Evolutionary conservation across 257 asterid species (phyloP), one percentile per base, ranked within the genome.

Genomic region (Misopates orontium): DNA sequence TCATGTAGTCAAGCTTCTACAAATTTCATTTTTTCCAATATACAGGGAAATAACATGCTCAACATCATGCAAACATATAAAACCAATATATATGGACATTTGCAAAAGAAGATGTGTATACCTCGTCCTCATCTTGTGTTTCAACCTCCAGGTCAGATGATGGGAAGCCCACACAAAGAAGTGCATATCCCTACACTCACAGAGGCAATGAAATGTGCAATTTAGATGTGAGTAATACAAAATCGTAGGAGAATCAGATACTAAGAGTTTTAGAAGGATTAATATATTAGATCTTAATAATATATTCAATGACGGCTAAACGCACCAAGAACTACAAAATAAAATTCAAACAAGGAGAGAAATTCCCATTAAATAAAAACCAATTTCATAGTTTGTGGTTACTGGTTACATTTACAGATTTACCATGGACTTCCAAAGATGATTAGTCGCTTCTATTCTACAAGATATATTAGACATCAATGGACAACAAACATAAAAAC

Each of bases 41-140:
- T 16, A 16, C 42, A 17, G 19, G 47, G 17, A 68, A 32, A 42
- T 64, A 53, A 63, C 32, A 16, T 48, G 58, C 44, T 62, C 53
- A 59, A 40, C 48, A 31, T 54, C 40, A 54, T 59, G 66, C 56
- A 48, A 59, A 52, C 48, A 15, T 42, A 28, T 24, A 15, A 28
- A 41, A 21, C 32, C 8, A 6, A 66, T n/a, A 41, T 23, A 66
- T n/a, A 41, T 23, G 57, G 62, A 48, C 40, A 51, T 53, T 32
- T 36, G 31, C 9, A 57, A 61, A 15, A 40, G 22, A 54, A 51
- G 51, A 23, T 24, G 55, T 47, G 17, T 21, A 39, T 85, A 93
- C 99, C 99, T 93, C 99, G 67, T 93, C 99, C 78, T 93, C 97
- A 51, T 93, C 97, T 72, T 93, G 96, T 44, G 99, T 94, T 81